A percentile compares a stretch with the other conserved stretches of the same genome.
Evolutionary conservation across 202 grass and related monocot genomes (phyloP).

Genomic region (Zoysia matrella): DNA sequence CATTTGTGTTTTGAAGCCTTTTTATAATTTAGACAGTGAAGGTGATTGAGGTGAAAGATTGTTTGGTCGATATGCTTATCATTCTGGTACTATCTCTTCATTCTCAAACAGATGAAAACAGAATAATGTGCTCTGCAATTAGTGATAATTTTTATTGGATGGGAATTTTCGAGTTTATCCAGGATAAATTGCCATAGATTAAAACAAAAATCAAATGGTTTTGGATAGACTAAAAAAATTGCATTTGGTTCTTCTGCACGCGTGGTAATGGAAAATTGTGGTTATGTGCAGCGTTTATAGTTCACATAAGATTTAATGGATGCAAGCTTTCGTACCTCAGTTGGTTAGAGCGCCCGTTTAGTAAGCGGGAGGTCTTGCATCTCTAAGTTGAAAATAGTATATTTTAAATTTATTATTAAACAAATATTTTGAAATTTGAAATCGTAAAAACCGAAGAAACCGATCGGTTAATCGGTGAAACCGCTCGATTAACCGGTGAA

Average conservation of each 20-base stretch:
- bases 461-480: too few species aligned
- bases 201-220: too few species aligned
- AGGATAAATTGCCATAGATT: too few species aligned
- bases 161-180: background rate
- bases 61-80: background rate
- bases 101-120: background rate
- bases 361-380: conserved; percentile 51
- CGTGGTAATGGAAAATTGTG: background rate
- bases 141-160: background rate
- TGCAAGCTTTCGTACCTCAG: conserved; percentile 63
- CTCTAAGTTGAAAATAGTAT: too few species aligned
- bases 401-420: too few species aligned
- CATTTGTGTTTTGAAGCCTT: background rate
- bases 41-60: background rate
- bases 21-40: background rate
- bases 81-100: background rate
- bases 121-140: background rate
- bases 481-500: too few species aligned
- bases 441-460: too few species aligned
- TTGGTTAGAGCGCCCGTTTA: conserved; percentile 93
- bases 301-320: too few species aligned
- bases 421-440: too few species aligned
- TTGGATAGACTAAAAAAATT: background rate
- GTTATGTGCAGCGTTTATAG: too few species aligned
- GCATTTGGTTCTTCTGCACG: background rate